Evolutionary conservation across 208 protist species (phyloP).

Genomic region (Kentomonas sorsogonicus): DNA sequence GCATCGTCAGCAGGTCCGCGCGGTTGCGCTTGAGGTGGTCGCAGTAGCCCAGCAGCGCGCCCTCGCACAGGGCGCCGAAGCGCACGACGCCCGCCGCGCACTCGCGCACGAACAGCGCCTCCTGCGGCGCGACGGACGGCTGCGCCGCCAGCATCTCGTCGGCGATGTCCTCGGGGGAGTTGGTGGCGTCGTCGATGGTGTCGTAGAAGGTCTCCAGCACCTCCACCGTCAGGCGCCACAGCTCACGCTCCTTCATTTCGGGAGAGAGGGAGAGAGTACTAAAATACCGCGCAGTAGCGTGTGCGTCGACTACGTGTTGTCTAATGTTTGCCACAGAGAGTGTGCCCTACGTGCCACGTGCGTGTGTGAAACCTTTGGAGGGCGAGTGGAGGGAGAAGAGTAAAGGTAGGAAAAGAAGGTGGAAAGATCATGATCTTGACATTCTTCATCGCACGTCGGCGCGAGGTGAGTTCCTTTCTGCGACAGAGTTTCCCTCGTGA

Average conservation of each 20-base stretch:
- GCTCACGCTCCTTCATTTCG: conserved; percentile 40
- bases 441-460: no score
- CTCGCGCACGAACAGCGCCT: conserved; percentile 38
- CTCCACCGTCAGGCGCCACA: conserved; percentile 49
- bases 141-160: conserved; percentile 24
- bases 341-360: no score
- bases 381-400: no score
- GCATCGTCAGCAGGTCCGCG: conserved; percentile 43
- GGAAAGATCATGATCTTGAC: background rate
- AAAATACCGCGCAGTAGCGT: no score
- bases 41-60: conserved; percentile 68
- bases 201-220: conserved; percentile 26
- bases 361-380: no score
- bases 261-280: background rate
- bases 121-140: conserved; percentile 16
- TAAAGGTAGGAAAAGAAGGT: conserved; percentile 3
- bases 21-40: conserved; percentile 54
- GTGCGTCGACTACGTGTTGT: no score
- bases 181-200: conserved; percentile 10
- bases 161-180: conserved; percentile 35
- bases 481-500: no score
- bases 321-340: no score
- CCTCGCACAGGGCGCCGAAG: conserved; percentile 60
- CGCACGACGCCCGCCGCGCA: conserved; percentile 42
- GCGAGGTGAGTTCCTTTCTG: no score